Conservation (phyloP, 2,329 filamentous ascomycete species). For the Alternaria infectoria region DNA sequence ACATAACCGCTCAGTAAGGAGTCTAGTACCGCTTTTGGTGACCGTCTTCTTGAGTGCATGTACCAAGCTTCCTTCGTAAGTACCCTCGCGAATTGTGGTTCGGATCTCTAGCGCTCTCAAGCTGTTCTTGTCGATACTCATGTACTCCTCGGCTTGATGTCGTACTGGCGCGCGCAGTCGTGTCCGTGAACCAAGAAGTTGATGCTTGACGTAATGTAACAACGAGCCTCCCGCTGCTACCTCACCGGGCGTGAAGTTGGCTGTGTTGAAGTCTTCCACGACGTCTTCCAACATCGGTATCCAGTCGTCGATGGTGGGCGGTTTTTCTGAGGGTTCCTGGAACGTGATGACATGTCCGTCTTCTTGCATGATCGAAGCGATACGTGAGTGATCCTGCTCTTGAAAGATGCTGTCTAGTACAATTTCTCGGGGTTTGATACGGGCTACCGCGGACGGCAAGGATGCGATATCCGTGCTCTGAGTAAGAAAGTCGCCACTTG, state of each 20-base stretch:
- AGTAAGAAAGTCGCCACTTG: slow-evolving; percentile 92
- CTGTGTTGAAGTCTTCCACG: slow-evolving; percentile 60
- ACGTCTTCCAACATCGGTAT: slow-evolving; percentile 76
- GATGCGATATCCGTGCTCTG: slow-evolving; percentile 74
- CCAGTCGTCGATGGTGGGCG: slow-evolving; percentile 69
- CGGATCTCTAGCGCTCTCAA: slow-evolving; percentile 88
- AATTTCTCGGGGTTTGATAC: slow-evolving; percentile 84
- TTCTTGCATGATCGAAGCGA: slow-evolving; percentile 73
- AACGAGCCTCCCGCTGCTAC: slow-evolving; percentile 77
- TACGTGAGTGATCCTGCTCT: slow-evolving; percentile 61
- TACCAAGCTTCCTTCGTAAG: slow-evolving; percentile 81
- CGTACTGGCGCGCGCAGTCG: slow-evolving; percentile 83
- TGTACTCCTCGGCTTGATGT: slow-evolving; percentile 75
- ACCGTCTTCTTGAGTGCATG: slow-evolving; percentile 89
- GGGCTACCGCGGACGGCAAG: slow-evolving; percentile 79
- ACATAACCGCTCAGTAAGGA: slow-evolving; percentile 85
- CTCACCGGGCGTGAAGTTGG: slow-evolving; percentile 71
- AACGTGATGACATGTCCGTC: slow-evolving; percentile 80
- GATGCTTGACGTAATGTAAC: slow-evolving; percentile 82
- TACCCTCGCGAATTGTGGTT: slow-evolving; percentile 80
- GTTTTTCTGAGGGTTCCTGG: slow-evolving; percentile 56
- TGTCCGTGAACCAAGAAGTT: slow-evolving; percentile 77
- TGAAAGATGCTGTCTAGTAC: slow-evolving; percentile 69
- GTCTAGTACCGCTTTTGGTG: slow-evolving; percentile 86
- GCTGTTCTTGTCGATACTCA: slow-evolving; percentile 92